Base-by-base conservation (phyloP, 495 filamentous ascomycete species). In the Aspergillus bertholletiae region DNA sequence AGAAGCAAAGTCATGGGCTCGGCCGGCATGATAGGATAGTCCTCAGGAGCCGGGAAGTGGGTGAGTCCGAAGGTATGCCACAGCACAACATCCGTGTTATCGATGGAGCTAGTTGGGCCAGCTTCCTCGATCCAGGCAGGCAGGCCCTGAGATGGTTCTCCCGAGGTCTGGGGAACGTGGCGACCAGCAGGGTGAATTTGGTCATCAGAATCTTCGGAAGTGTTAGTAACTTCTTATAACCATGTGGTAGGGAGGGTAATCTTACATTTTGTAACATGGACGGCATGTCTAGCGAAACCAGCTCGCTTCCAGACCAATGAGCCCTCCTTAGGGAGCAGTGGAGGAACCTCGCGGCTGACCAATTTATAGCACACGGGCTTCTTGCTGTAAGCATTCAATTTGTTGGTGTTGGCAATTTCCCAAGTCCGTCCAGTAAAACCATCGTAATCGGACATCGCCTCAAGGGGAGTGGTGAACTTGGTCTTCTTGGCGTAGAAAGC, bases 21-120 rank as follows among this genome's bases (percentile, higher is more conserved):
- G 0, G 87, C 89, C 2, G 92, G 93, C 93, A 97, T 97, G 61
- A 97, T 79, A 27, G 93, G 93, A 73, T 88, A 97, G 67, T 97
- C 93, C 64, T 97, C 93, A 0, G 92, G 92, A 1, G 90, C 72
- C 0, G 93, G 92, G 79, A 96, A 96, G 68, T 97, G 93, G 7
- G 87, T 92, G 5, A 96, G 74, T 26, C 93, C 93, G 63, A 96
- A 97, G 0, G 93, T 97, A 70, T 97, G 93, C 93, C 93, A 97
- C 20, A 97, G 80, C 3, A 97, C 93, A 21, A 96, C 70, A 69
- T 97, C 89, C 7, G 85, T 88, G 71, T 96, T 88, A 23, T 89
- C 89, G 58, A 96, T 87, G 34, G 75, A 84, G 59, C 76, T 82
- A 39, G 72, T 75, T n/a, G 85, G 84, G 52, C 90, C 84, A 7